phyloP scores from a whole-genome alignment of 2,329 filamentous ascomycete species.

The Knoxdaviesia proteae region DNA sequence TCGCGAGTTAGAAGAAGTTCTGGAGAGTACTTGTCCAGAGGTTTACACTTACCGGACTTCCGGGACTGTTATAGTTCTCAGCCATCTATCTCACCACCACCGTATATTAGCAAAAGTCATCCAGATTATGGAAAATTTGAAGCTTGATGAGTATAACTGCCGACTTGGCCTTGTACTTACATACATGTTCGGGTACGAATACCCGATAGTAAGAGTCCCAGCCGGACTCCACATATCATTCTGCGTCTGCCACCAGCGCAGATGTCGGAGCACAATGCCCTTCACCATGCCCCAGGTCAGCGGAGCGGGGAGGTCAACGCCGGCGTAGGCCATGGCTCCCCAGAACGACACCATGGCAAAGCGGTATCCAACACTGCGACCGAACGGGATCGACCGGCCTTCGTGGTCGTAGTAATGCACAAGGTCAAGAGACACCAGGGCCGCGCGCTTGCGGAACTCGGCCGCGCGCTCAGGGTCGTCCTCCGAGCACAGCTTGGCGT shows the following conservation, averaged over 20 bases:
- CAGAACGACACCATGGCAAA: slow-evolving; percentile 75
- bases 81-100: slow-evolving; percentile 28
- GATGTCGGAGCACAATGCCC: slow-evolving; percentile 50
- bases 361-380: slow-evolving; percentile 59
- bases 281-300: slow-evolving; percentile 64
- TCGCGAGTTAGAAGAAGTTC: slow-evolving; percentile 4
- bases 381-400: slow-evolving; percentile 55
- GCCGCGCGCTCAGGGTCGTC: slow-evolving; percentile 43
- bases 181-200: slow-evolving; percentile 61
- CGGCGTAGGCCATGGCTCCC: slow-evolving; percentile 57
- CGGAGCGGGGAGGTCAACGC: slow-evolving; percentile 49
- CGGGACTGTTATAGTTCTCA: slow-evolving; percentile 68
- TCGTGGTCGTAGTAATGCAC: slow-evolving; percentile 57
- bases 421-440: slow-evolving; percentile 46
- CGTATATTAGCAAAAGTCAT: slow-evolving; percentile 3
- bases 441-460: slow-evolving; percentile 49
- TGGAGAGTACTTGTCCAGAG: too few relatives aligned
- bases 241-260: slow-evolving; percentile 65
- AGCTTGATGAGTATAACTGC: too few relatives aligned
- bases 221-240: slow-evolving; percentile 53
- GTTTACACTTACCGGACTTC: slow-evolving; percentile 26
- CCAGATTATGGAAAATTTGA: not conserved
- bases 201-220: slow-evolving; percentile 57
- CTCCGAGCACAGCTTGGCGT: slow-evolving; percentile 48
- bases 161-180: slow-evolving; percentile 13